phyloP scores from a whole-genome alignment of 441 rosid genomes.

The Pelargonium myrrhifolium region DNA sequence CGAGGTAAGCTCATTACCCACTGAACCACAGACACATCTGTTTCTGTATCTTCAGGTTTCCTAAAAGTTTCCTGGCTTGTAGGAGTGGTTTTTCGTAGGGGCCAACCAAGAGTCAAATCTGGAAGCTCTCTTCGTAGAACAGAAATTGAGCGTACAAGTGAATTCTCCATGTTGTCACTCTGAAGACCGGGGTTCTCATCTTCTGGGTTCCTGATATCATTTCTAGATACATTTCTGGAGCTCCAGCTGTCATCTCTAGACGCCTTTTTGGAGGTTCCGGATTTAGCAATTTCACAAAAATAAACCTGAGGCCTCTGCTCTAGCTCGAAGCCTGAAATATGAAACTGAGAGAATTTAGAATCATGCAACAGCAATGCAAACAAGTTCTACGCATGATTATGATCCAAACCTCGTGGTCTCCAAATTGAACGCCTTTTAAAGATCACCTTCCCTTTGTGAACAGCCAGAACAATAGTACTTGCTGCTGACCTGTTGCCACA shows the following conservation, averaged over 20 bases:
- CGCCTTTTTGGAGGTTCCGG: neutral
- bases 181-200: neutral
- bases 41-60: neutral
- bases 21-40: slow-evolving; percentile 2
- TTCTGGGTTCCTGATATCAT: neutral
- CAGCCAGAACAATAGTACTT: neutral
- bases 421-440: slow-evolving; percentile 3
- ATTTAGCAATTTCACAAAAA: neutral
- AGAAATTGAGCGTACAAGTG: neutral
- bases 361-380: neutral
- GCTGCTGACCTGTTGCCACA: slow-evolving; percentile 2
- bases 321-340: slow-evolving; percentile 1
- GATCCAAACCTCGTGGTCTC: slow-evolving; percentile 3
- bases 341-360: neutral
- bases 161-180: neutral
- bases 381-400: neutral
- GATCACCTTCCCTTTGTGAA: neutral
- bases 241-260: neutral
- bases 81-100: neutral
- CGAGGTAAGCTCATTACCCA: slow-evolving; percentile 2
- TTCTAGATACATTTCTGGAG: neutral
- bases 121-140: neutral
- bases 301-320: slow-evolving; percentile 4
- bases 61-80: neutral
- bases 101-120: neutral